Base-by-base conservation (phyloP, 495 filamentous ascomycete species). In the Tuber calosporum region DNA sequence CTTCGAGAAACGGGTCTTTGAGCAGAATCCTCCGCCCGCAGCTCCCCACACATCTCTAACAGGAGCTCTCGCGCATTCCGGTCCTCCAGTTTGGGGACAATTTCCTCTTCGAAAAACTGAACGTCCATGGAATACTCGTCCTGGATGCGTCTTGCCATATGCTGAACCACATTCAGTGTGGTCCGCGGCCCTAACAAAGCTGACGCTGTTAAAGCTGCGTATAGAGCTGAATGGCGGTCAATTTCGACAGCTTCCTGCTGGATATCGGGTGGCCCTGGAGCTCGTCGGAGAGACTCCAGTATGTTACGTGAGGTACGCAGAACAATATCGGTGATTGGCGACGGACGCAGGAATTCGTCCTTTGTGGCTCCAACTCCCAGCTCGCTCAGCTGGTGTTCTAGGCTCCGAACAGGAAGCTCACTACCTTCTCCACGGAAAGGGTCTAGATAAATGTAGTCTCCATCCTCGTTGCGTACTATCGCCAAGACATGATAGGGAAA, bases 291-390 rank as follows among this genome's bases (percentile, higher is more conserved):
- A 19, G 75, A 77, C 68, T 78, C 70, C 9, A 90, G 84, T 73
- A 98, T 95, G 81, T 96, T 97, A 72, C 89, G 89, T 41, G 90
- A 90, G 41, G 89, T 91, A 68, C 93, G 88, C 72, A 92, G 84
- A 62, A 94, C 87, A 68, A 96, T 89, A 62, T 91, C 87, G 0
- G 87, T 83, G 37, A 87, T 87, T 8, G 83, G 82, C 15, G 91
- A 88, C 20, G 88, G 85, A 11, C 83, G 83, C 20, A 96, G 84
- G 66, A 90, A 89, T 4, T 84, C 82, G 71, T 90, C 85, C 4
- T 90, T 85, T 3, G 80, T 72, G 7, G 80, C 74, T 7, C 86
- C 83, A 58, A 89, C 86, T 15, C 91, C 92, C 72, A 92, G 85
- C 58, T 88, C 86, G 67, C 82, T 82, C 26, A 97, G 83, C 72